Evolutionary conservation across 1,139 yeast species (phyloP).

Genomic region (Lodderomyces metapsilosis): DNA sequence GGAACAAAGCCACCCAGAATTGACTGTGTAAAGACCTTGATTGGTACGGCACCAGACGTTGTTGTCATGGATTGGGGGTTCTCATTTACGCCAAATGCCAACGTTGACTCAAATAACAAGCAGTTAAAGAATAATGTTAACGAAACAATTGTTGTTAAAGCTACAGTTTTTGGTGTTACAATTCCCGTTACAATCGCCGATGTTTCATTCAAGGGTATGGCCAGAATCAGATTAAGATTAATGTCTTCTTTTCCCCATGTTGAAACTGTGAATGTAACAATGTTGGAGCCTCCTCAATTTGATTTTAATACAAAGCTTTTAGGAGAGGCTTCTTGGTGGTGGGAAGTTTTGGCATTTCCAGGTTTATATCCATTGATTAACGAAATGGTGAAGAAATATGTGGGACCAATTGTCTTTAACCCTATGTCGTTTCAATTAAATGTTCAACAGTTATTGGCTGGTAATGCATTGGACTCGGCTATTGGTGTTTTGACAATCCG

Average conservation of each 20-base stretch:
- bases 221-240: conserved; percentile 83
- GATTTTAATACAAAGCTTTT: conserved; percentile 73
- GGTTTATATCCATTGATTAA: conserved; percentile 80
- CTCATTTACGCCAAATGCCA: conserved; percentile 87
- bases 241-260: conserved; percentile 90
- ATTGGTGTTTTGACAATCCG: conserved; percentile 80
- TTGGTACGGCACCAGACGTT: conserved; percentile 83
- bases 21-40: conserved; percentile 83
- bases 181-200: conserved; percentile 63
- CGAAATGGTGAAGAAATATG: conserved; percentile 80
- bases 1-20: conserved; percentile 96
- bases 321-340: conserved; percentile 79
- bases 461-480: conserved; percentile 76
- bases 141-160: conserved; percentile 72
- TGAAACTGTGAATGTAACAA: conserved; percentile 81
- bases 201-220: conserved; percentile 61
- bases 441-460: conserved; percentile 85
- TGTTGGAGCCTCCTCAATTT: conserved; percentile 81
- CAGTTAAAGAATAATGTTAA: conserved; percentile 82
- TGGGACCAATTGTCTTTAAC: conserved; percentile 81
- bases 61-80: conserved; percentile 96
- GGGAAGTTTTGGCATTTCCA: conserved; percentile 84
- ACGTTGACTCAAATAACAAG: conserved; percentile 77
- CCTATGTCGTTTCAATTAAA: conserved; percentile 93
- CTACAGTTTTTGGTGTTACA: conserved; percentile 63